Evolutionary conservation across 2,329 filamentous ascomycete genomes (phyloP).

Genomic region (Diaporthe vaccinii): DNA sequence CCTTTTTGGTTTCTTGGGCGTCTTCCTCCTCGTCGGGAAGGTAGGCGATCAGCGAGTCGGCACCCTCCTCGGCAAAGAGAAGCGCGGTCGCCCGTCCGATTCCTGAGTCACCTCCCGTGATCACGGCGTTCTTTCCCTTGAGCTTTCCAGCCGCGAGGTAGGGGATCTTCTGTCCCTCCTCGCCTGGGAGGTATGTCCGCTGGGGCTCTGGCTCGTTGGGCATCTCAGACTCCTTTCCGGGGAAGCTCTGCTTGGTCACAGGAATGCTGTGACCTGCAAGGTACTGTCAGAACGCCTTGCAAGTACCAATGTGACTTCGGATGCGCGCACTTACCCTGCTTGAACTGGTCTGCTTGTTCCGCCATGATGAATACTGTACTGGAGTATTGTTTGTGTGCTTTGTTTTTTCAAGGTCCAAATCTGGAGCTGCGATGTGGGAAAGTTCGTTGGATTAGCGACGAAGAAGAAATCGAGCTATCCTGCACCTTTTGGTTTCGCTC

Average conservation of each 20-base stretch:
- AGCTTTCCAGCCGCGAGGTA: conserved; percentile 85
- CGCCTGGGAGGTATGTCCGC: conserved; percentile 44
- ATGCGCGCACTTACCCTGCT: conserved; percentile 47
- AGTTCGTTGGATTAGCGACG: not conserved
- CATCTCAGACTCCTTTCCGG: conserved; percentile 63
- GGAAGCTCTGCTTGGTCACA: conserved; percentile 57
- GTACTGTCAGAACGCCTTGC: not conserved
- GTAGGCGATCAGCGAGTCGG: conserved; percentile 80
- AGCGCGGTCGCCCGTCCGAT: conserved; percentile 83
- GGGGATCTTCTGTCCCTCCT: conserved; percentile 75
- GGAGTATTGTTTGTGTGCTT: not conserved
- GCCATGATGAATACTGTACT: conserved; percentile 19
- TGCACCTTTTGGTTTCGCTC: not conserved
- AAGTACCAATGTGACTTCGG: not conserved
- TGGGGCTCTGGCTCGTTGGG: conserved; percentile 69
- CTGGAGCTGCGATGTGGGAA: not conserved
- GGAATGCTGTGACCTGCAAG: conserved; percentile 54
- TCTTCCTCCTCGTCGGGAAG: conserved; percentile 82
- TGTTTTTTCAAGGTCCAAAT: not conserved
- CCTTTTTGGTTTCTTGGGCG: conserved; percentile 79
- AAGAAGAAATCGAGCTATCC: not conserved
- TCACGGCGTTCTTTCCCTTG: conserved; percentile 79
- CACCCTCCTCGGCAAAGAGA: conserved; percentile 85
- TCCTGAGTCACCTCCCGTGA: conserved; percentile 85
- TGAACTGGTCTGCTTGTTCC: conserved; percentile 50